Conservation (phyloP, 2,329 filamentous ascomycete species). For the Proliferodiscus dingleyae region DNA sequence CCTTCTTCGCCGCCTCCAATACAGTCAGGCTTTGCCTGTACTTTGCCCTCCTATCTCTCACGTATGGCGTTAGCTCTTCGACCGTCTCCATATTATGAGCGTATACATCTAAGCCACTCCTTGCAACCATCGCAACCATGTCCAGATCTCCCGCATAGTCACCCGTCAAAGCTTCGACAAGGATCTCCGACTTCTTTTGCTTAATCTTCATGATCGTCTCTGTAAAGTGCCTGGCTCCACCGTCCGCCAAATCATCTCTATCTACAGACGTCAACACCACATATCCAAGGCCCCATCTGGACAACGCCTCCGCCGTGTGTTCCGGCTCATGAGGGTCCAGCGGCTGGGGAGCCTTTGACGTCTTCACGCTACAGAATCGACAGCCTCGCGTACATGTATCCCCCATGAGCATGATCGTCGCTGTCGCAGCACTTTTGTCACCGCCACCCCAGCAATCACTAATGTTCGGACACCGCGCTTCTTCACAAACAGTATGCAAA, state of each 20-base stretch:
- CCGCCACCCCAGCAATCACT: slow-evolving; percentile 95
- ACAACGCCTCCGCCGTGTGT: slow-evolving; percentile 89
- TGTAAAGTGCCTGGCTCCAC: slow-evolving; percentile 83
- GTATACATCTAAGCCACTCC: slow-evolving; percentile 89
- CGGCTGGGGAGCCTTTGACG: slow-evolving; percentile 66
- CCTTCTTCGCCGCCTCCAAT: slow-evolving; percentile 74
- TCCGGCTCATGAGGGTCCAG: slow-evolving; percentile 95
- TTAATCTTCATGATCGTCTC: slow-evolving; percentile 95
- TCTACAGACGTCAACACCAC: slow-evolving; percentile 93
- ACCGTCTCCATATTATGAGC: slow-evolving; percentile 97
- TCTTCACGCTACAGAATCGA: slow-evolving; percentile 97
- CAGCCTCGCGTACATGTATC: slow-evolving; percentile 96
- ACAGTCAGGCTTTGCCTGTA: slow-evolving; percentile 83
- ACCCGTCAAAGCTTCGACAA: slow-evolving; percentile 81
- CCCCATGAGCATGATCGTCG: slow-evolving; percentile 99
- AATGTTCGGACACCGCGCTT: slow-evolving; percentile 95
- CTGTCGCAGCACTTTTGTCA: slow-evolving; percentile 84
- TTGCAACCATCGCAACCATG: slow-evolving; percentile 79
- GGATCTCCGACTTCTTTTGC: slow-evolving; percentile 67
- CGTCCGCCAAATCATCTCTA: slow-evolving; percentile 85
- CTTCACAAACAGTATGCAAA: slow-evolving; percentile 94
- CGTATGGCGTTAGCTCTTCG: slow-evolving; percentile 82
- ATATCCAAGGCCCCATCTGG: slow-evolving; percentile 90
- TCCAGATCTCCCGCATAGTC: slow-evolving; percentile 83
- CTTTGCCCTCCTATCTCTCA: slow-evolving; percentile 82